phyloP scores from a whole-genome alignment of 2,329 filamentous ascomycete genomes.

The Elsinoe australis region DNA sequence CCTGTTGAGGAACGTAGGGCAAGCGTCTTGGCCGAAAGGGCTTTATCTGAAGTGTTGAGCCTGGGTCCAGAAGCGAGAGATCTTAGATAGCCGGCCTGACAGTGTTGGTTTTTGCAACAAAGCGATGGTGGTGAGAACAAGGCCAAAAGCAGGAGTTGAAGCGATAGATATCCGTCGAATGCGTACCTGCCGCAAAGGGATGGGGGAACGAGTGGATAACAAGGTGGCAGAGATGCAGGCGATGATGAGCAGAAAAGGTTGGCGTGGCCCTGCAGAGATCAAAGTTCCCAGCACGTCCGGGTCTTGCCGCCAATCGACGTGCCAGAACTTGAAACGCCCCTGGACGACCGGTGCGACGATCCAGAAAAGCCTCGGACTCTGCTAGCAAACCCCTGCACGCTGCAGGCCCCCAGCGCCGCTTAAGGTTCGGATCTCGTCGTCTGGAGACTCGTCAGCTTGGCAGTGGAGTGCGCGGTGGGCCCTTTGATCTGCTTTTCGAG shows the following conservation, averaged over 20 bases:
- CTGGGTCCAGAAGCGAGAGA: slow-evolving; percentile 6
- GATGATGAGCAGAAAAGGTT: background rate
- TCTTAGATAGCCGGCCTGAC: background rate
- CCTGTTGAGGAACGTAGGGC: slow-evolving; percentile 4
- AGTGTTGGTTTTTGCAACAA: too few relatives aligned
- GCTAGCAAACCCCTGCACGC: background rate
- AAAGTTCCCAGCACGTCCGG: background rate
- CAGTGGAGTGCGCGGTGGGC: too few relatives aligned
- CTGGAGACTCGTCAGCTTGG: too few relatives aligned
- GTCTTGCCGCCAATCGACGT: slow-evolving; percentile 4
- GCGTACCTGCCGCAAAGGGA: slow-evolving; percentile 16
- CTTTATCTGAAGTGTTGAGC: slow-evolving; percentile 1
- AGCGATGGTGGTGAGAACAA: slow-evolving; percentile 1
- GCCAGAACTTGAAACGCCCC: slow-evolving; percentile 5
- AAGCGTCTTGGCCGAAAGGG: background rate
- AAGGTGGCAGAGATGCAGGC: slow-evolving; percentile 8
- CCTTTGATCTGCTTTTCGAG: too few relatives aligned
- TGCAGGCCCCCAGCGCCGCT: too few relatives aligned
- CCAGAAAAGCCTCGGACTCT: background rate
- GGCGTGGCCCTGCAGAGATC: background rate
- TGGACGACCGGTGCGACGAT: background rate
- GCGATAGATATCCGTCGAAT: slow-evolving; percentile 1
- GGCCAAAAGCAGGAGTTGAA: too few relatives aligned
- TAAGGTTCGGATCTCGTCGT: too few relatives aligned
- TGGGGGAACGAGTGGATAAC: slow-evolving; percentile 10